phyloP scores from a whole-genome alignment of 345 rosid species.

The Litchi chinensis region DNA sequence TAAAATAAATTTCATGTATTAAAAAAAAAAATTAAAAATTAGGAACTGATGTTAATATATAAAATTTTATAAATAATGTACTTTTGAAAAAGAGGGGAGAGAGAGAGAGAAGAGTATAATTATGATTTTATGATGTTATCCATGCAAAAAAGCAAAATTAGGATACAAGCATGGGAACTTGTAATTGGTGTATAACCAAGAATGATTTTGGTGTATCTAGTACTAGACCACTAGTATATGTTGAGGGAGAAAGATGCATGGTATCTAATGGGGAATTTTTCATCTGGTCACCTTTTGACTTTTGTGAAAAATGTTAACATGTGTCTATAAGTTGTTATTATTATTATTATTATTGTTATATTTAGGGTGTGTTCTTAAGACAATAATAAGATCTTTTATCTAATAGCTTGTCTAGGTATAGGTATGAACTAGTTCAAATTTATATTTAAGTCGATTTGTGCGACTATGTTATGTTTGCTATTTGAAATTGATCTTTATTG shows the following conservation, averaged over 20 bases:
- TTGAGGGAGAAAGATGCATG: background rate
- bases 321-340: background rate
- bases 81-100: too few species aligned
- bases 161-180: background rate
- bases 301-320: background rate
- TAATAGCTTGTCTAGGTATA: too few species aligned
- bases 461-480: too few species aligned
- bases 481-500: too few species aligned
- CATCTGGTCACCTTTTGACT: background rate
- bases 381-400: too few species aligned
- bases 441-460: too few species aligned
- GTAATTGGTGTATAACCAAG: background rate
- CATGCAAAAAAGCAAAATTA: background rate
- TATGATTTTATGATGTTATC: background rate
- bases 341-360: too few species aligned
- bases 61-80: too few species aligned
- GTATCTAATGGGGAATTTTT: too few species aligned
- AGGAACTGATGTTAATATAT: background rate
- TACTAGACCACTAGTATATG: background rate
- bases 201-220: conserved; percentile 6
- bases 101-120: background rate
- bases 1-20: background rate
- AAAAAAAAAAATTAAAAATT: background rate
- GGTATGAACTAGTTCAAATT: too few species aligned
- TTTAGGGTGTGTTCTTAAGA: too few species aligned